Percentiles rank a stretch among this genome's conserved stretches.
These are phyloP conservation scores for Physaria fendleri DNA, from an alignment of 345 rosid genomes.

Conservation along the genomic window DNA sequence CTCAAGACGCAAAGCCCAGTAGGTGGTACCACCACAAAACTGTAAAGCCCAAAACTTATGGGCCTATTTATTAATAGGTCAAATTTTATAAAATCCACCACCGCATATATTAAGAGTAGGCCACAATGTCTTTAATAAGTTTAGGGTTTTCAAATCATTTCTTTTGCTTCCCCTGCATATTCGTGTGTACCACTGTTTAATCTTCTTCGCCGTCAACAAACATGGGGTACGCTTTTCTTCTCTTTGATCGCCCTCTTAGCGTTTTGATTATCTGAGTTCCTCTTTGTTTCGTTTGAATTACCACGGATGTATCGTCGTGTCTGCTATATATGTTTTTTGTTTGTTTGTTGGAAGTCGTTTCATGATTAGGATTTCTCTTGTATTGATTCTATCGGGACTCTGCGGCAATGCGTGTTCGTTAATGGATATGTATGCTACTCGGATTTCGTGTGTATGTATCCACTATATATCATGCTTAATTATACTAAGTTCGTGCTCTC, in stretches of 20 bases:
- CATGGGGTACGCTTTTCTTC: slow-evolving; percentile 24
- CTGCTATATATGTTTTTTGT: not conserved
- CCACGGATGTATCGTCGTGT: not conserved
- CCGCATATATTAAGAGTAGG: slow-evolving; percentile 9
- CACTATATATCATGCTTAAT: not conserved
- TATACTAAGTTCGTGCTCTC: not conserved
- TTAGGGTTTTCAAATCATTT: slow-evolving; percentile 22
- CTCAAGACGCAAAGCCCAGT: slow-evolving; percentile 53
- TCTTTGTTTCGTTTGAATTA: not conserved
- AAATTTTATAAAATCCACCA: not conserved
- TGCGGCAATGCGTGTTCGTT: not conserved
- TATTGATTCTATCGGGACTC: not conserved
- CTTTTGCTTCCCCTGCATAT: not conserved
- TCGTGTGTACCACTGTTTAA: slow-evolving; percentile 2
- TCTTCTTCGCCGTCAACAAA: slow-evolving; percentile 17
- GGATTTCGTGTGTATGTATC: not conserved
- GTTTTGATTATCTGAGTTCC: not conserved
- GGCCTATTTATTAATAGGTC: not conserved
- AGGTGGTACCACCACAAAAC: too few relatives aligned
- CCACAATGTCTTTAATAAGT: not conserved
- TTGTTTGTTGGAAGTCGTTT: not conserved
- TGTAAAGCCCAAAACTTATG: not conserved
- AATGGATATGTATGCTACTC: not conserved
- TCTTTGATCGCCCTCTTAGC: not conserved
- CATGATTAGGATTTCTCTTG: not conserved